Percentiles rank a stretch among this genome's conserved stretches.
Evolutionary conservation across 805 yeast species (phyloP).

Genomic region (Candida lessepsii): DNA sequence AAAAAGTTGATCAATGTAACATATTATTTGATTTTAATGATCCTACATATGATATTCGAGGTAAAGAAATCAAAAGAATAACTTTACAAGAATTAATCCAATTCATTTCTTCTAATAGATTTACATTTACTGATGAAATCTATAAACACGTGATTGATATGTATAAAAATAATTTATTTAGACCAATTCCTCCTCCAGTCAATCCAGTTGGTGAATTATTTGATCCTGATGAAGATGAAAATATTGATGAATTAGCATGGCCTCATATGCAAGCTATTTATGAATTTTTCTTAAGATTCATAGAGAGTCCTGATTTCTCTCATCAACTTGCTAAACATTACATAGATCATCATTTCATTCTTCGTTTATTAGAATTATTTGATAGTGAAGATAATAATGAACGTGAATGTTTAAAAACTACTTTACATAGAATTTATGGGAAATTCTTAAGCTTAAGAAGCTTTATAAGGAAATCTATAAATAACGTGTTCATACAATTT

Average conservation of each 20-base stretch:
- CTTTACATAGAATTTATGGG: conserved; percentile 94
- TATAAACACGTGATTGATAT: conserved; percentile 83
- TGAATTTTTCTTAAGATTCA: conserved; percentile 88
- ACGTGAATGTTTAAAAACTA: conserved; percentile 91
- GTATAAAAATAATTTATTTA: conserved; percentile 85
- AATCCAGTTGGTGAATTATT: conserved; percentile 94
- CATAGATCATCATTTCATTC: conserved; percentile 87
- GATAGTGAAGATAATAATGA: conserved; percentile 97
- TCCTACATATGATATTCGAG: conserved; percentile 86
- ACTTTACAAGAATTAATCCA: conserved; percentile 89
- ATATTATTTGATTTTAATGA: conserved; percentile 92
- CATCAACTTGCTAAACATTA: conserved; percentile 90
- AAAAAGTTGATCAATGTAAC: conserved; percentile 92
- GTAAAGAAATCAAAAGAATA: conserved; percentile 86
- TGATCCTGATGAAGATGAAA: conserved; percentile 99
- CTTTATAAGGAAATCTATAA: conserved; percentile 86
- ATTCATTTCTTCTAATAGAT: conserved; percentile 77
- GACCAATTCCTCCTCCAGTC: conserved; percentile 98
- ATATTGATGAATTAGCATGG: conserved; percentile 95
- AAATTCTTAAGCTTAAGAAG: conserved; percentile 87
- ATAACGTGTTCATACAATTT: conserved; percentile 89
- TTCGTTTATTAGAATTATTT: conserved; percentile 79
- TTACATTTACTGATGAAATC: conserved; percentile 87
- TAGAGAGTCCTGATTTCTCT: conserved; percentile 92
- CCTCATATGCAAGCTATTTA: conserved; percentile 98